Conservation (phyloP, 2,329 filamentous ascomycete genomes). For the Colletotrichum chrysophilum region DNA sequence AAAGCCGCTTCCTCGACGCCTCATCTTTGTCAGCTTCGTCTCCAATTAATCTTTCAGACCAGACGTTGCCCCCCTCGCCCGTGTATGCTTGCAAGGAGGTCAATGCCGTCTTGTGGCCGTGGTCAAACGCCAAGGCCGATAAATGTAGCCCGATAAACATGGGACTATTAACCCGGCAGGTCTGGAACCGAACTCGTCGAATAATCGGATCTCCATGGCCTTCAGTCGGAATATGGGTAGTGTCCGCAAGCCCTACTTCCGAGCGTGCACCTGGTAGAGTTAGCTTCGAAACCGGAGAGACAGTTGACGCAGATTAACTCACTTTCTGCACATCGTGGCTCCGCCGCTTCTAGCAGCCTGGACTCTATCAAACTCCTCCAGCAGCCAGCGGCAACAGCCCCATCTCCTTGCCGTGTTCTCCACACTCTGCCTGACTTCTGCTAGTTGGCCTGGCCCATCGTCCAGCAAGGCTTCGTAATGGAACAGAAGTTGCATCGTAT, state of each 20-base stretch:
- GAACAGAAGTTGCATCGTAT: conserved; percentile 36
- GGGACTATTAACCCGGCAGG: neutral
- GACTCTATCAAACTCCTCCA: conserved; percentile 15
- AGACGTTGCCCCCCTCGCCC: neutral
- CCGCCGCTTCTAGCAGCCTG: conserved; percentile 5
- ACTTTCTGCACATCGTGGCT: conserved; percentile 12
- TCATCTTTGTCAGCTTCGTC: neutral
- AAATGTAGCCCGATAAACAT: neutral
- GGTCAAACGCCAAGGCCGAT: neutral
- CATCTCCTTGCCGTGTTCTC: conserved; percentile 39
- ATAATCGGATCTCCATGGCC: neutral
- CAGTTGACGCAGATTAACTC: neutral
- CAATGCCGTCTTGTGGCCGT: neutral
- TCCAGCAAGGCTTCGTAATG: conserved; percentile 37
- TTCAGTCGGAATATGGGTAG: conserved; percentile 9
- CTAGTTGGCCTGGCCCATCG: conserved; percentile 34
- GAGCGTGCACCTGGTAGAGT: conserved; percentile 6
- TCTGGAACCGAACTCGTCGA: neutral
- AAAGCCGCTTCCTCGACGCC: neutral
- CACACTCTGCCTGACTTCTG: conserved; percentile 36
- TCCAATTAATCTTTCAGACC: neutral
- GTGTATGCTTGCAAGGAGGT: neutral
- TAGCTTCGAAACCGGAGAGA: neutral
- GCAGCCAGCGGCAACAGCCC: conserved; percentile 32
- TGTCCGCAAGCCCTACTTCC: conserved; percentile 13